A percentile compares a stretch with the other conserved stretches of the same genome.
Conservation (phyloP, 371 early-diverging fungal species). For the Haplosporangium sp. region DNA sequence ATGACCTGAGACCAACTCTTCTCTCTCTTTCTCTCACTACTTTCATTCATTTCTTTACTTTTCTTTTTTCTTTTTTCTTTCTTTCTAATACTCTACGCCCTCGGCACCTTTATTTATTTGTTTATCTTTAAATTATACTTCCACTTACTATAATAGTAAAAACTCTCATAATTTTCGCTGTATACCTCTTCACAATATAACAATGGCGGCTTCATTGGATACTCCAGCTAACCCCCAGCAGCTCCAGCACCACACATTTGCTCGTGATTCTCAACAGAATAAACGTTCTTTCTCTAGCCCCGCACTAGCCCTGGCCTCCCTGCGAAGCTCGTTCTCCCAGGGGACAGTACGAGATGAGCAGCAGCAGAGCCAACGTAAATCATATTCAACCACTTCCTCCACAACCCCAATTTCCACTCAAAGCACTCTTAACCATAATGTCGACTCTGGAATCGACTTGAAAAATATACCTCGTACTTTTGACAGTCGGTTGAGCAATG, state of each 20-base stretch:
- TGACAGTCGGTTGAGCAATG: neutral
- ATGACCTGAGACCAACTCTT: neutral
- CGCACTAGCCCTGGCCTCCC: constrained; percentile 1
- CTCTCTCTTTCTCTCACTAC: neutral
- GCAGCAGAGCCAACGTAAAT: constrained; percentile 4
- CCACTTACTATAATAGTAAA: neutral
- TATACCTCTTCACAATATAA: neutral
- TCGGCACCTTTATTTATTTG: neutral
- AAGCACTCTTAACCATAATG: neutral
- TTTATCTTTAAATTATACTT: neutral
- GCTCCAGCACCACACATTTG: neutral
- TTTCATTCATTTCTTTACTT: neutral
- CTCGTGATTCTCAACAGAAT: constrained; percentile 1
- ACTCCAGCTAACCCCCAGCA: neutral
- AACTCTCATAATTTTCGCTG: neutral
- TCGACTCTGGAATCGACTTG: neutral
- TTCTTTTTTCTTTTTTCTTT: neutral
- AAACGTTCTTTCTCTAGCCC: constrained; percentile 12
- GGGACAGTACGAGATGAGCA: constrained; percentile 5
- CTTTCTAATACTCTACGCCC: neutral
- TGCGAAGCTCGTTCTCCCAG: constrained; percentile 18
- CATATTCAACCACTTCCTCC: constrained; percentile 9
- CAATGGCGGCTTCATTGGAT: constrained; percentile 22
- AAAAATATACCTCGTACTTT: neutral
- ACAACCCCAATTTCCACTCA: neutral